Base-by-base conservation (phyloP, 176 grass and related monocot species). In the Carex myosuroides region DNA sequence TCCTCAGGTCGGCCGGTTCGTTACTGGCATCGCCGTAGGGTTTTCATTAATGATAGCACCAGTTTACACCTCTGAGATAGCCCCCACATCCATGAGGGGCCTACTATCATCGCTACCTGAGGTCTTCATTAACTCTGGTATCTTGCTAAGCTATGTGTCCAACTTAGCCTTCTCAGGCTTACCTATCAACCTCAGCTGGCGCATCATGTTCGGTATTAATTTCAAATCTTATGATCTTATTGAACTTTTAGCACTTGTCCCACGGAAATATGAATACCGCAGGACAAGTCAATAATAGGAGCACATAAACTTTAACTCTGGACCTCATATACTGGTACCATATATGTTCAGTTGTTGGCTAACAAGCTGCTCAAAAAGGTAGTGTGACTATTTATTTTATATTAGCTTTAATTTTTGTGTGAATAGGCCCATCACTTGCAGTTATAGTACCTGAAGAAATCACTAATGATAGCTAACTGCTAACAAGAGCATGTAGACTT, bases 51-150 rank as follows among this genome's bases (percentile, higher is more conserved):
- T 88, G 58, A 88, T 88, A 75, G 86, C 86, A 4, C 86, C 86
- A 8, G 81, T 88, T 12, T 88, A 88, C 72, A 67, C 87, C 10
- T 70, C 87, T 58, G 87, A 88, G 81, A 37, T 88, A 64, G 26
- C 81, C 71, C 87, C 87, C 2, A 71, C 87, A 11, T 84, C 87
- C 52, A 70, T 78, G 71, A 72, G 87, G 22, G 87, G 87, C 71
- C 50, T 88, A 74, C 81, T 88, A 39, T 84, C 70, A 50, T 88
- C 87, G 12, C 70, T 88, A 41, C 87, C 87, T 17, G 87, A 88
- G 81, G 81, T 97, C 32, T 97, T 89, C 80, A 97, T 93, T 83
- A 97, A 88, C 87, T 78, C 59, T 21, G 87, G 87, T 24, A 68
- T 88, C 42, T 64, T 88, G 46, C 87, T 88, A 1, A 83, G 87